Percentiles rank a stretch among this genome's conserved stretches.
phyloP scores from a whole-genome alignment of 1,139 yeast species.

The Scheffersomyces quercinus region DNA sequence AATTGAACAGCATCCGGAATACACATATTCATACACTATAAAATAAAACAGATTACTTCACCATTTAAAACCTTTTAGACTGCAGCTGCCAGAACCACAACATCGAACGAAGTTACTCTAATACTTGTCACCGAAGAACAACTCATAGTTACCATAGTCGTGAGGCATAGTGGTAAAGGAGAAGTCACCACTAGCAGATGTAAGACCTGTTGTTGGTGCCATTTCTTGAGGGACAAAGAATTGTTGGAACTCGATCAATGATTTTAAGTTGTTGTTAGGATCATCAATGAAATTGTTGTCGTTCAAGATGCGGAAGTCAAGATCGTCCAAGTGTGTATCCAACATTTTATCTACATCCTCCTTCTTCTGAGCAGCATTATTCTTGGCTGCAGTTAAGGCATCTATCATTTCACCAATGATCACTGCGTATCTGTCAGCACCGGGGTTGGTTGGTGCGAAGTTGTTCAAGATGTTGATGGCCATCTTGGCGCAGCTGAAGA shows the following conservation, averaged over 20 bases:
- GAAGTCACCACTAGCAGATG: not conserved
- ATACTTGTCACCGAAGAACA: not conserved
- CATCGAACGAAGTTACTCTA: not conserved
- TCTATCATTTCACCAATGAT: conserved; percentile 16
- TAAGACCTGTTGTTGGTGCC: not conserved
- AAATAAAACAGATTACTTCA: too few relatives aligned
- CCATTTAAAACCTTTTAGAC: too few relatives aligned
- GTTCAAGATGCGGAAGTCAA: conserved; percentile 11
- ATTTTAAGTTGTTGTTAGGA: conserved; percentile 15
- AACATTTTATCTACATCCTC: conserved; percentile 1
- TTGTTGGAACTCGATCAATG: conserved; percentile 20
- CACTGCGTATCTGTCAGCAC: conserved; percentile 17
- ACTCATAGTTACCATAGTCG: conserved; percentile 1
- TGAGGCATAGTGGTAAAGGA: conserved; percentile 1
- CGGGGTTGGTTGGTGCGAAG: conserved; percentile 15
- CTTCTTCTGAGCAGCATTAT: conserved; percentile 3
- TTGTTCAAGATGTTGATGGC: conserved; percentile 15
- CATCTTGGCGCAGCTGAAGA: conserved; percentile 12
- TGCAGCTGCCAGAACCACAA: not conserved
- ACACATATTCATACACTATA: too few relatives aligned
- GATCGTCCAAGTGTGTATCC: conserved; percentile 4
- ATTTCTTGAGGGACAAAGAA: conserved; percentile 15
- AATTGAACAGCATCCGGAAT: too few relatives aligned
- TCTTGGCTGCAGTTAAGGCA: conserved; percentile 10
- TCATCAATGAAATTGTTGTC: conserved; percentile 16